Evolutionary conservation across 192 early-diverging fungal genomes (phyloP).

Genomic region (Haplosporangium gracile): DNA sequence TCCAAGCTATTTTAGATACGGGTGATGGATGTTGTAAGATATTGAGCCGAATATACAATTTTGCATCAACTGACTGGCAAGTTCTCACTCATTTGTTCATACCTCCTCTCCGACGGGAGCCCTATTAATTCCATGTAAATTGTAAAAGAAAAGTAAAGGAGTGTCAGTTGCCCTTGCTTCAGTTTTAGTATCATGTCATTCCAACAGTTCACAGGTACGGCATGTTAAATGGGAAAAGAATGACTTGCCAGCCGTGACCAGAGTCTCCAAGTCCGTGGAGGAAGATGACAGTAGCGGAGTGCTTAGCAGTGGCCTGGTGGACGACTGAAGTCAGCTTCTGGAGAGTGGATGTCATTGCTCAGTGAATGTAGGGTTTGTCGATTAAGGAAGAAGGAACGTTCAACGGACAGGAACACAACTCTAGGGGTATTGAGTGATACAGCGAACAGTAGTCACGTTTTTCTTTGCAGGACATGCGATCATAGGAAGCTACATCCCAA

Average conservation of each 20-base stretch:
- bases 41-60: not conserved
- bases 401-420: not conserved
- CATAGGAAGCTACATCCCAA: not conserved
- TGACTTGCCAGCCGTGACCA: constrained; percentile 65
- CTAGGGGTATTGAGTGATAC: too few relatives aligned
- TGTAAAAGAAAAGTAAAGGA: not conserved
- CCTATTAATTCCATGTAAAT: not conserved
- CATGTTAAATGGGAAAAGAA: not conserved
- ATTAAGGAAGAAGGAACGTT: not conserved
- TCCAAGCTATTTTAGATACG: constrained; percentile 60
- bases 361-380: not conserved
- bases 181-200: not conserved
- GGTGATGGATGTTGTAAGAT: not conserved
- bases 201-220: not conserved
- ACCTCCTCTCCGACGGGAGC: constrained; percentile 43
- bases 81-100: not conserved
- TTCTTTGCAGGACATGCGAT: not conserved
- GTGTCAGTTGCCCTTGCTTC: not conserved
- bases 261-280: constrained; percentile 86
- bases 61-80: not conserved
- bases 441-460: too few relatives aligned
- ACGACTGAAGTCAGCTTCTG: constrained; percentile 57
- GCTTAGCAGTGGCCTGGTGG: constrained; percentile 63
- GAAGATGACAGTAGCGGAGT: constrained; percentile 88
- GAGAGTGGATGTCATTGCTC: constrained; percentile 30